These are phyloP conservation scores for Ustilago xerochloae DNA, from an alignment of 1,284 basidiomycete species.

Conservation along the genomic window DNA sequence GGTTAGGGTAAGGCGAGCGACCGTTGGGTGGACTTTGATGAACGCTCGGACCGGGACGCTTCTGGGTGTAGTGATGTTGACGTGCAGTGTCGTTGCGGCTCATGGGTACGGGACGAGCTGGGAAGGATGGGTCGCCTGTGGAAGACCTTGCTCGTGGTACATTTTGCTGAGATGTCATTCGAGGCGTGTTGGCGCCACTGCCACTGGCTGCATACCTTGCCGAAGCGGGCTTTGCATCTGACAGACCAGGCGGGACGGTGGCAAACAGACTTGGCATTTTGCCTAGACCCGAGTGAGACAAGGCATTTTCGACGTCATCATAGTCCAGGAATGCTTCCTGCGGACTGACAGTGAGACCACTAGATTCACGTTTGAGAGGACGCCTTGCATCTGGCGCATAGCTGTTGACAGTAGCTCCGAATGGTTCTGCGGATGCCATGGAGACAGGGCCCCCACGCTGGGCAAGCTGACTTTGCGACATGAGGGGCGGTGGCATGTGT, in stretches of 20 bases:
- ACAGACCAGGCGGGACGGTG: slow-evolving; percentile 40
- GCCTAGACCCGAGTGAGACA: slow-evolving; percentile 47
- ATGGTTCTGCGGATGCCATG: slow-evolving; percentile 27
- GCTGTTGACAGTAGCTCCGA: slow-evolving; percentile 8
- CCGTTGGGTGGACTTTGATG: slow-evolving; percentile 23
- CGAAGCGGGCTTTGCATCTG: slow-evolving; percentile 26
- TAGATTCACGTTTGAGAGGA: slow-evolving; percentile 49
- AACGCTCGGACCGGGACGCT: slow-evolving; percentile 30
- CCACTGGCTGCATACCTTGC: slow-evolving; percentile 1
- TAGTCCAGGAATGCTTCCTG: slow-evolving; percentile 59
- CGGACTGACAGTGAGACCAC: slow-evolving; percentile 62
- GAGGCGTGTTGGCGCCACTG: slow-evolving; percentile 23
- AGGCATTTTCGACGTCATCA: slow-evolving; percentile 45
- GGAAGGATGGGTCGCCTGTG: slow-evolving; percentile 20
- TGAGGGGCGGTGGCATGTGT: slow-evolving; percentile 34
- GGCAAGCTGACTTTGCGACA: slow-evolving; percentile 41
- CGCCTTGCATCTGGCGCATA: slow-evolving; percentile 22
- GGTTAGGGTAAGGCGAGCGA: slow-evolving; percentile 24
- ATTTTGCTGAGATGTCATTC: slow-evolving; percentile 26
- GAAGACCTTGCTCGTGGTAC: slow-evolving; percentile 10
- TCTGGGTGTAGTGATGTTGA: slow-evolving; percentile 50
- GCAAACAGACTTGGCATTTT: slow-evolving; percentile 51
- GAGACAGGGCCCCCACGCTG: slow-evolving; percentile 43
- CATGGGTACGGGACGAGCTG: slow-evolving; percentile 30
- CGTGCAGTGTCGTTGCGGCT: slow-evolving; percentile 44